Conservation (phyloP, 306 rosid genomes). For the Carpinus fangiana region DNA sequence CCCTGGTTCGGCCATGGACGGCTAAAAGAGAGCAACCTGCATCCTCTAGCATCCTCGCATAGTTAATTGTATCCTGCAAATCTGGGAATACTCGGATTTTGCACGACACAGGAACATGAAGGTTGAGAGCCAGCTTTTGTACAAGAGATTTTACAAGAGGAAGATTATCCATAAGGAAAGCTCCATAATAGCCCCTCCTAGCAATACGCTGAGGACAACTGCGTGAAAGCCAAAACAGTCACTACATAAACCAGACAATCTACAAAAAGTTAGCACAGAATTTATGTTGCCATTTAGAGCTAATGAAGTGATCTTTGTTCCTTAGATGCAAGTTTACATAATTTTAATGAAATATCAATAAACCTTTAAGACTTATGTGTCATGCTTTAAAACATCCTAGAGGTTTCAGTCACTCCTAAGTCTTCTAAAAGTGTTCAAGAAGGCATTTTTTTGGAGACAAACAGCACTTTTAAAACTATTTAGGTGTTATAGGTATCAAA, state of each 20-base stretch:
- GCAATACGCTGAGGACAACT: constrained; percentile 99
- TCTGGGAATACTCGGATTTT: constrained; percentile 88
- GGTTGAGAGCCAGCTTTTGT: constrained; percentile 77
- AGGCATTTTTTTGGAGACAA: too few relatives aligned
- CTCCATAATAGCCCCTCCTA: constrained; percentile 82
- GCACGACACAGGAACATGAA: constrained; percentile 88
- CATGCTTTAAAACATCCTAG: too few relatives aligned
- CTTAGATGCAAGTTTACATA: background rate
- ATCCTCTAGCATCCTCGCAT: constrained; percentile 90
- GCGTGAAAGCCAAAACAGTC: constrained; percentile 12
- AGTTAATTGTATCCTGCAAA: constrained; percentile 72
- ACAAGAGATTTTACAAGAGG: constrained; percentile 81
- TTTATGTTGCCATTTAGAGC: background rate
- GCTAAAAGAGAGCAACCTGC: constrained; percentile 92
- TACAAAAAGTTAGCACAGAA: background rate
- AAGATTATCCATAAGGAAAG: constrained; percentile 95
- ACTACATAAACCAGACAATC: background rate
- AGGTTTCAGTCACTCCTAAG: too few relatives aligned
- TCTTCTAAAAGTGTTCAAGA: too few relatives aligned
- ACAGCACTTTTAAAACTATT: too few relatives aligned
- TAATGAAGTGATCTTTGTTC: background rate
- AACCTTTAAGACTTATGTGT: too few relatives aligned
- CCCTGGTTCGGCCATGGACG: constrained; percentile 90
- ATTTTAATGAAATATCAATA: background rate
- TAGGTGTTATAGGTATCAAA: too few relatives aligned